A percentile compares a stretch with the other conserved stretches of the same genome.
Evolutionary conservation across 257 asterid species (phyloP).

Genomic region (Solanum chiquidenum): DNA sequence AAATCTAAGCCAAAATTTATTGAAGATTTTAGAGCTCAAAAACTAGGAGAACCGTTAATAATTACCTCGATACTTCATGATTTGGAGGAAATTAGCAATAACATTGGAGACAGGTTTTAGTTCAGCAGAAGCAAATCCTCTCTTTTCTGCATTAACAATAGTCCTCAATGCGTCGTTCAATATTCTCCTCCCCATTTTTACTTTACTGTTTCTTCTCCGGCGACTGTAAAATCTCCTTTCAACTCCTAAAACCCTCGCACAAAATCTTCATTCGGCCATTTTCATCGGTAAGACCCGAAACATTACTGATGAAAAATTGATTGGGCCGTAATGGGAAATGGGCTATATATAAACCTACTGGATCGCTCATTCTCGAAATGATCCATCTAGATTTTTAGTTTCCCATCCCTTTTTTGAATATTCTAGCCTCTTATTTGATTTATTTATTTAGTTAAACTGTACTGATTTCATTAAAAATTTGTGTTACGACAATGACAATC

Average conservation of each 20-base stretch:
- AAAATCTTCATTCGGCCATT: background rate
- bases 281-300: background rate
- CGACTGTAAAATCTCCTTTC: background rate
- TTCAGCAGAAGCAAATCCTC: constrained; percentile 81
- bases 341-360: background rate
- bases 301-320: background rate
- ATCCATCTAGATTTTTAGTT: background rate
- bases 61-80: constrained; percentile 87
- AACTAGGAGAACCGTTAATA: background rate
- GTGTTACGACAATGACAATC: background rate
- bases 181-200: constrained; percentile 76
- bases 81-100: constrained; percentile 77
- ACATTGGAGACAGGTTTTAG: constrained; percentile 72
- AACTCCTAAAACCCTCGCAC: background rate
- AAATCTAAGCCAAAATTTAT: background rate
- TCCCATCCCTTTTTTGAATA: background rate
- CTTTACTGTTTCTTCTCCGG: background rate
- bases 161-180: constrained; percentile 80
- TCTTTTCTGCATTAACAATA: constrained; percentile 81
- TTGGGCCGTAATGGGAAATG: background rate
- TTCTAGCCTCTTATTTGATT: background rate
- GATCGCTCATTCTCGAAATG: background rate
- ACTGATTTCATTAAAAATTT: background rate
- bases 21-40: background rate
- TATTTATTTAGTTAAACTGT: background rate